Base-by-base conservation (phyloP, 2,329 filamentous ascomycete genomes). In the Helotiales sp. region DNA sequence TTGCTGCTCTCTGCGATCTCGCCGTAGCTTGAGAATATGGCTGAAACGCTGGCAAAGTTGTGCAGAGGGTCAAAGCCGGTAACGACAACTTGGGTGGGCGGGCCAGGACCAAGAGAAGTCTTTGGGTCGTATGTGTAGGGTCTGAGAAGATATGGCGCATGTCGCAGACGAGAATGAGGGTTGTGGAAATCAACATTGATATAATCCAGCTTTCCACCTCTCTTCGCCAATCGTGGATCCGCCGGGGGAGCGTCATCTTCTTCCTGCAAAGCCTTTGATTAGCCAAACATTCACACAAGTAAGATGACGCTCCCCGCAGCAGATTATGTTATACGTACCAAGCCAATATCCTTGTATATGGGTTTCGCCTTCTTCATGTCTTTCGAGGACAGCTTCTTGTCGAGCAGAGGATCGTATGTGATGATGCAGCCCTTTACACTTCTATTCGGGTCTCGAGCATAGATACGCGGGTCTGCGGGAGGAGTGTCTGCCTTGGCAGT, bases 61-160 rank as follows among this genome's bases (percentile, higher is more conserved):
- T 92, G 90, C 71, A 98, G 83, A 6, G 95, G 94, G 79, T 98
- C 96, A 78, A 97, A 97, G n/a, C 93, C 93, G n/a, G 90, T 94
- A 22, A 97, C 93, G 3, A 98, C 90, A 58, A 99, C 89, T 77
- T 97, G 93, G 2, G 91, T 93, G 1, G 96, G 93, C 15, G 95
- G 95, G 0, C 93, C 93, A 26, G 93, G 93, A 0, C 94, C 95
- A 73, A 96, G 88, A 1, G 95, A 97, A 4, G 93, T 93, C 74
- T 88, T 89, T 5, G 89, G 82, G 77, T 98, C 94, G 79, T 93
- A 96, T 28, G 87, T 80, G 79, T 96, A 97, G 24, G 91, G 90
- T 77, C 89, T 92, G 61, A 97, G 82, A 68, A 91, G 89, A 80
- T 97, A 97, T 0, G 91, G 91, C 30, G 91, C 86, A 73, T 86